These are phyloP conservation scores for Punctularia strigosozonata DNA, from an alignment of 768 basidiomycete species.

Conservation along the genomic window DNA sequence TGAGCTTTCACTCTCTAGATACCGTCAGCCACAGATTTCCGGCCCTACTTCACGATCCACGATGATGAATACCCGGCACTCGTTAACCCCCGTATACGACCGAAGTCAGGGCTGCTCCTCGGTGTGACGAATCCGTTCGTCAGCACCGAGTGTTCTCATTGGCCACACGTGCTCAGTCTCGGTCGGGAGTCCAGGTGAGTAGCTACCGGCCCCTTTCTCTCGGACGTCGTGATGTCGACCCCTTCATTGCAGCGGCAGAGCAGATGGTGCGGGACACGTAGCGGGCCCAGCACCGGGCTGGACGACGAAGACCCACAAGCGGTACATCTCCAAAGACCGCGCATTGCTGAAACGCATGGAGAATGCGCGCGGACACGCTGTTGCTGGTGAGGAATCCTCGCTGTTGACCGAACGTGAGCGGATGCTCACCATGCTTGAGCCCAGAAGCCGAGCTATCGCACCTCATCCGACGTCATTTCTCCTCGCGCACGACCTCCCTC, in stretches of 20 bases:
- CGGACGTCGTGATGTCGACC: background rate
- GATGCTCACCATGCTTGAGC: no score
- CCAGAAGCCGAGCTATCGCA: conserved; percentile 53
- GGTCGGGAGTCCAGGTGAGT: conserved; percentile 38
- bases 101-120: conserved; percentile 61
- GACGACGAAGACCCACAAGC: conserved; percentile 68
- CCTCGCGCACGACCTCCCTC: conserved; percentile 72
- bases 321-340: conserved; percentile 80
- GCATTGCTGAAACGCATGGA: conserved; percentile 64
- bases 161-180: conserved; percentile 75
- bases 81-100: conserved; percentile 76
- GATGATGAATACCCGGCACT: conserved; percentile 70
- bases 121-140: conserved; percentile 89
- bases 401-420: no score
- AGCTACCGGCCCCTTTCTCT: background rate
- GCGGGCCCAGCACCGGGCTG: conserved; percentile 58
- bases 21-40: conserved; percentile 71
- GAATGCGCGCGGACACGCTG: conserved; percentile 36
- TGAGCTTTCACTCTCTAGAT: conserved; percentile 56
- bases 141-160: conserved; percentile 66
- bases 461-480: conserved; percentile 70
- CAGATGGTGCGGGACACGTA: conserved; percentile 2
- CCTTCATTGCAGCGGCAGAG: background rate
- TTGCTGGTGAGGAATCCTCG: no score
- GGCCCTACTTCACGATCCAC: conserved; percentile 95